Evolutionary conservation across 768 basidiomycete species (phyloP).

Genomic region (Lactarius akahatsu): DNA sequence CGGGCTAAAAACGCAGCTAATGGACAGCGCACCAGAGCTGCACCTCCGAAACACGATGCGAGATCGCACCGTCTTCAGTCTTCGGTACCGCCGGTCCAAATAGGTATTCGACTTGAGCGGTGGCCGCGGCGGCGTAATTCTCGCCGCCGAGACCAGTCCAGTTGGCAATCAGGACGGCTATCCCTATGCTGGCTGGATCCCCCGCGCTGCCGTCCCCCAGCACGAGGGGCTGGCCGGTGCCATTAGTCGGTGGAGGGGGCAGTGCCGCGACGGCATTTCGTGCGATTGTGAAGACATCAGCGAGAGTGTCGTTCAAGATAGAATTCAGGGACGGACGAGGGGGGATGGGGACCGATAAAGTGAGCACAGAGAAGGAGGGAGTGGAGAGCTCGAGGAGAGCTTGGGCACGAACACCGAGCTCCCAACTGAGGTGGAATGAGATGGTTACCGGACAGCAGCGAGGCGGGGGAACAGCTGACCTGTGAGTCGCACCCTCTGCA

Average conservation of each 20-base stretch:
- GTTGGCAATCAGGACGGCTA: constrained; percentile 63
- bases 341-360: constrained; percentile 33
- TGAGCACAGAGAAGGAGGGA: constrained; percentile 47
- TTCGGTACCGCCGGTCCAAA: constrained; percentile 51
- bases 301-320: constrained; percentile 38
- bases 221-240: constrained; percentile 55
- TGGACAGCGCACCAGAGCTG: constrained; percentile 63
- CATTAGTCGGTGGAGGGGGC: constrained; percentile 42
- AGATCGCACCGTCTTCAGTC: constrained; percentile 76
- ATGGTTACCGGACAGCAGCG: background rate
- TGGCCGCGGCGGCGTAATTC: constrained; percentile 63
- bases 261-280: constrained; percentile 49
- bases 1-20: background rate
- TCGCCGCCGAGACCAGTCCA: constrained; percentile 50
- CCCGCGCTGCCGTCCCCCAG: constrained; percentile 59
- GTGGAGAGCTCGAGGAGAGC: constrained; percentile 52
- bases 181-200: constrained; percentile 79
- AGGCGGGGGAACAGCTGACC: constrained; percentile 34
- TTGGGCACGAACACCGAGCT: constrained; percentile 50
- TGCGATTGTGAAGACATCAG: constrained; percentile 58
- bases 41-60: constrained; percentile 65
- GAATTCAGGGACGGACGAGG: constrained; percentile 31
- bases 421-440: constrained; percentile 45
- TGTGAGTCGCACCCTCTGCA: constrained; percentile 44
- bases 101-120: constrained; percentile 64